Conservation (phyloP, 2,329 filamentous ascomycete genomes). For the Xylaria sp. region DNA sequence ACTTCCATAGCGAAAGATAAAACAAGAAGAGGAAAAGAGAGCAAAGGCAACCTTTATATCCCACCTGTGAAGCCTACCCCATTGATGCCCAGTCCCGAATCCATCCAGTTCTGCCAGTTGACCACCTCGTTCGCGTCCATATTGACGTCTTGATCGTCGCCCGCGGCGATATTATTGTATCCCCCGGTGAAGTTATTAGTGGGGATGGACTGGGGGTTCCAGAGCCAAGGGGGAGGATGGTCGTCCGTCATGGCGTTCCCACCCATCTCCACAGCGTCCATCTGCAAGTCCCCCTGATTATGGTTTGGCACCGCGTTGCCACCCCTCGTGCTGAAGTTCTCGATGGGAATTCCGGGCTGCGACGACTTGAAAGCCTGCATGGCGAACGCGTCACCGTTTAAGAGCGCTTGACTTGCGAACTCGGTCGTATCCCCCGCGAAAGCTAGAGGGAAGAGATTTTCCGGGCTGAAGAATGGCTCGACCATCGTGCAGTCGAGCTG, state of each 20-base stretch:
- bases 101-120: constrained; percentile 61
- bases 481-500: constrained; percentile 54
- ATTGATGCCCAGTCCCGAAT: constrained; percentile 46
- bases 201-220: constrained; percentile 48
- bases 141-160: constrained; percentile 48
- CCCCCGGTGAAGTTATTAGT: constrained; percentile 14
- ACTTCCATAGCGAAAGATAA: neutral
- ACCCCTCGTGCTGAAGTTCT: constrained; percentile 33
- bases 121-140: constrained; percentile 55
- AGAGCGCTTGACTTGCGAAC: constrained; percentile 23
- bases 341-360: constrained; percentile 34
- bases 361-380: constrained; percentile 33
- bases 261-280: constrained; percentile 16
- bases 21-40: neutral
- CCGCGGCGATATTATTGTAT: constrained; percentile 11
- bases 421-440: constrained; percentile 36
- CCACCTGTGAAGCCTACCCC: constrained; percentile 48
- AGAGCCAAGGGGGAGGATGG: constrained; percentile 56
- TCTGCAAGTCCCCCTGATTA: neutral
- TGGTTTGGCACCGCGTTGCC: constrained; percentile 20
- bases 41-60: constrained; percentile 37
- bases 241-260: constrained; percentile 44
- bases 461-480: constrained; percentile 52
- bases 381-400: constrained; percentile 36
- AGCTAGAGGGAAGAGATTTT: constrained; percentile 50